phyloP scores from a whole-genome alignment of 208 protist genomes.

The Trypanosoma scelopori region DNA sequence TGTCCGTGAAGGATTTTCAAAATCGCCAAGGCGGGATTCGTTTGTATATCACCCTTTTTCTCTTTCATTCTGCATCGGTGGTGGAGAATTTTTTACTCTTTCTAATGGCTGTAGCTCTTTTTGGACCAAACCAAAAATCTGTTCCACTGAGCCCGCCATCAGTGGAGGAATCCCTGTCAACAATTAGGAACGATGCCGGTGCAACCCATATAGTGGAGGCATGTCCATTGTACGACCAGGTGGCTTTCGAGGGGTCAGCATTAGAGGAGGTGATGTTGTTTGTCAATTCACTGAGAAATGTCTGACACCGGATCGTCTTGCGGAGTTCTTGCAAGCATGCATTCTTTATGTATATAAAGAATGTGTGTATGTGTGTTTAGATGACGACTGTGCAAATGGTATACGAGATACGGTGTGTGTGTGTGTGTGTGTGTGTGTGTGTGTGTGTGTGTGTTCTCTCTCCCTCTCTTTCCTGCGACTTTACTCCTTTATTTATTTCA shows the following conservation, averaged over 20 bases:
- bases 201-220: constrained; percentile 50
- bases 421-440: background rate
- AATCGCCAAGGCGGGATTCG: constrained; percentile 2
- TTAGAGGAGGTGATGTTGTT: constrained; percentile 54
- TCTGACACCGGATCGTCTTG: background rate
- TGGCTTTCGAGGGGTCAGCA: constrained; percentile 49
- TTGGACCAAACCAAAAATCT: constrained; percentile 57
- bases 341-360: background rate
- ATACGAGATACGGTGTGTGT: background rate
- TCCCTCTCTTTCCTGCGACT: no score
- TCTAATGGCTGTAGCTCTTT: constrained; percentile 69
- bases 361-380: background rate
- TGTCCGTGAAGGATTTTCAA: constrained; percentile 22
- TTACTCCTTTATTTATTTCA: no score
- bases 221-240: constrained; percentile 60
- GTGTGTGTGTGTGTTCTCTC: no score
- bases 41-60: constrained; percentile 16
- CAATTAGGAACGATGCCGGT: constrained; percentile 46
- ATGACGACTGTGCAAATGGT: background rate
- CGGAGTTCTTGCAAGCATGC: constrained; percentile 1
- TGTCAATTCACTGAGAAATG: constrained; percentile 44
- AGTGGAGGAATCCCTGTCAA: constrained; percentile 33
- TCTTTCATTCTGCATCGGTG: constrained; percentile 11
- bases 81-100: constrained; percentile 50
- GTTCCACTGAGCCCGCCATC: constrained; percentile 40